Base-by-base conservation (phyloP, 176 grass and related monocot species). In the Triticum timopheevii region DNA sequence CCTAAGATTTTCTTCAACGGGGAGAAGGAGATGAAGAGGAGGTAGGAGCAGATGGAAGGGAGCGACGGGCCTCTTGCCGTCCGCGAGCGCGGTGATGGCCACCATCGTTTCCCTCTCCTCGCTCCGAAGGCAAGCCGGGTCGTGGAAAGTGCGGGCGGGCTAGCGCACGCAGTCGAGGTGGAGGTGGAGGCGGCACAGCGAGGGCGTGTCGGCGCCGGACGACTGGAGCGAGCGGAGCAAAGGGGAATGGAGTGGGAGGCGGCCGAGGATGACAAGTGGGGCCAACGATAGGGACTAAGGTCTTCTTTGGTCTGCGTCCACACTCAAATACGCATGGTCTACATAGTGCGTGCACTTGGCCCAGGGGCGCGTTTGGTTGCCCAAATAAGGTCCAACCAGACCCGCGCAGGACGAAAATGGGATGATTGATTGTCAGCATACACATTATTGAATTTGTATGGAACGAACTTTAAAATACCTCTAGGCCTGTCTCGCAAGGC, bases 71-170 rank as follows among this genome's bases (percentile, higher is more conserved):
- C 44, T 25, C 44, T 20, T 76, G 24, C 73, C 24, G 25, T 30
- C 73, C 73, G 44, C 40, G 72, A 7, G 23, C 24, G 25, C 15
- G 44, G 73, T 1, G 73, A 76, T 10, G 24, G 49, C 7, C 73
- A 76, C 73, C 73, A 76, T 76, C 24, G 24, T 10, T 76, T 76
- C 73, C 24, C 72, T 25, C 42, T 19, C 42, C 72, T 75, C 72
- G 42, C 42, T 76, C 23, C 42, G 24, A 52, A 20, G 73, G 73
- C 44, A 25, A 31, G 73, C 8, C 44, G 25, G 73, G 24, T 76
- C 16, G 24, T 76, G 42, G 73, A 24, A 27, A 13, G 73, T 52
- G 24, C 23, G 24, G 24, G 44, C 44, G 24, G 44, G 24, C 15
- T 52, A 76, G 73, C 44, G 25, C 73, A 23, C 15, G 42, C 40